phyloP scores from a whole-genome alignment of 1,284 basidiomycete genomes.

The Naganishia albida region DNA sequence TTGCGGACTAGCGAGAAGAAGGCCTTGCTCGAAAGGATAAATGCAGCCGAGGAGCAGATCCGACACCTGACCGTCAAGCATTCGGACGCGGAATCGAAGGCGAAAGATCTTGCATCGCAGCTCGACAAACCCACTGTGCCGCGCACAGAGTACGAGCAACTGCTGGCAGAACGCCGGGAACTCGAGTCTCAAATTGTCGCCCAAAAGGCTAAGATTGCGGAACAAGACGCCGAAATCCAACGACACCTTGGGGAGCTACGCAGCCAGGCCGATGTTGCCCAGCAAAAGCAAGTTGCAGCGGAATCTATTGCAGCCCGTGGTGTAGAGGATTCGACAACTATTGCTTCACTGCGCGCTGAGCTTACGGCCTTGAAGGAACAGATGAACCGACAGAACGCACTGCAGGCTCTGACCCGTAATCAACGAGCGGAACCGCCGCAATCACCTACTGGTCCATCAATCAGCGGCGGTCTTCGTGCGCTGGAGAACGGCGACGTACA shows the following conservation, averaged over 20 bases:
- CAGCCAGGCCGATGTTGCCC: conserved; percentile 63
- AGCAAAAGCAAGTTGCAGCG: conserved; percentile 67
- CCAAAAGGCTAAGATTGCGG: conserved; percentile 64
- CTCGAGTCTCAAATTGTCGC: conserved; percentile 82
- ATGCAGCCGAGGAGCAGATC: conserved; percentile 80
- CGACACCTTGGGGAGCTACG: conserved; percentile 76
- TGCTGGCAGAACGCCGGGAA: conserved; percentile 74
- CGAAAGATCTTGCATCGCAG: conserved; percentile 72
- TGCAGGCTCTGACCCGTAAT: conserved; percentile 73
- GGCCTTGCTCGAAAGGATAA: conserved; percentile 72
- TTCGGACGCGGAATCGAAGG: conserved; percentile 79
- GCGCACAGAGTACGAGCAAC: conserved; percentile 70
- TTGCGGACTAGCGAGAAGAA: conserved; percentile 90
- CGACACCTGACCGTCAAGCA: conserved; percentile 81
- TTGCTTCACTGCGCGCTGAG: conserved; percentile 86
- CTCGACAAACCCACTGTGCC: conserved; percentile 74
- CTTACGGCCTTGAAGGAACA: conserved; percentile 89
- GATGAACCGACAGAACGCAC: conserved; percentile 87
- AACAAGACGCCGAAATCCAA: conserved; percentile 82
- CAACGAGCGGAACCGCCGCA: conserved; percentile 62
- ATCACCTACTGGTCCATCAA: conserved; percentile 65
- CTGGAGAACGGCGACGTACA: conserved; percentile 48
- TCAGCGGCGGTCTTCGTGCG: conserved; percentile 41
- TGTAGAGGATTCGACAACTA: conserved; percentile 79
- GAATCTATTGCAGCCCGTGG: conserved; percentile 58